Evolutionary conservation across 257 asterid genomes (phyloP).

Genomic region (Fraxinus americana): DNA sequence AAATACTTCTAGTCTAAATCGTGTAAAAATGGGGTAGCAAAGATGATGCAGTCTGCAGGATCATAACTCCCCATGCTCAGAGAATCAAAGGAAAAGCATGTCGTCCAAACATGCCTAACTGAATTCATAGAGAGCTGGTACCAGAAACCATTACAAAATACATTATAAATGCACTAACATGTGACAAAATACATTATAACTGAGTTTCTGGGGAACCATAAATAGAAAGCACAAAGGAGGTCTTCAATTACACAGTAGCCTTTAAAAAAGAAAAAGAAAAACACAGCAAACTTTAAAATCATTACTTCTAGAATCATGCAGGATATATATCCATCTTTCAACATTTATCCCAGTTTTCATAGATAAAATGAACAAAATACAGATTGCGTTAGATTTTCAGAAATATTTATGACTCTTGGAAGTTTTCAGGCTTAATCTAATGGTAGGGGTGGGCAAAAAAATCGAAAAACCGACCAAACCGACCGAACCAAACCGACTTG

Average conservation of each 20-base stretch:
- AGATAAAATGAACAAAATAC: background rate
- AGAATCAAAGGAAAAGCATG: background rate
- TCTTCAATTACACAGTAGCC: background rate
- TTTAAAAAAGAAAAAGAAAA: no score
- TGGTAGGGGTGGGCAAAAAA: no score
- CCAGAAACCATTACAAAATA: background rate
- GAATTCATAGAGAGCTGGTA: background rate
- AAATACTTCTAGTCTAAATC: background rate
- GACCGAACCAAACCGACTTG: no score
- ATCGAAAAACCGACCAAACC: no score
- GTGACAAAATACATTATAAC: background rate
- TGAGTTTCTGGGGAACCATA: background rate
- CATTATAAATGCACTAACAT: background rate
- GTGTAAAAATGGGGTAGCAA: background rate
- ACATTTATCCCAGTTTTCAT: background rate
- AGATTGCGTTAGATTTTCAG: background rate
- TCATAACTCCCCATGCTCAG: background rate
- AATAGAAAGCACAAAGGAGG: background rate
- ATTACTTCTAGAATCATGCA: background rate
- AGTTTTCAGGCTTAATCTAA: background rate
- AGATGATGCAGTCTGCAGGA: background rate
- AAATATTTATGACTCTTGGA: background rate
- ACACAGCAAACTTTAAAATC: background rate
- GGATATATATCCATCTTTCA: background rate
- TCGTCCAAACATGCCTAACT: no score